Conservation (phyloP, 805 yeast genomes). For the Metschnikowia cerradonensis region DNA sequence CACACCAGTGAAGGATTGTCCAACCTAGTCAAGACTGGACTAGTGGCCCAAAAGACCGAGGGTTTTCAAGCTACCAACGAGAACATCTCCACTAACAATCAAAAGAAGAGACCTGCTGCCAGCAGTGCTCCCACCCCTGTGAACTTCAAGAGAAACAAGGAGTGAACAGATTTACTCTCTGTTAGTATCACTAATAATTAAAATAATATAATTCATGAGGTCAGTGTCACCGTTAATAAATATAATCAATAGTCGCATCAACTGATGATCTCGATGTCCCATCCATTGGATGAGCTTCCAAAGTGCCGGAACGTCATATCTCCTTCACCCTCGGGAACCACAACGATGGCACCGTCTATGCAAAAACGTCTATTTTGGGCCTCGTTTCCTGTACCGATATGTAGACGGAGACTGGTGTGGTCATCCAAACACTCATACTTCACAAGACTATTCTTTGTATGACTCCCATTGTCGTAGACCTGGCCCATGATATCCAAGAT, state of each 20-base stretch:
- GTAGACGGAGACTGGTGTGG: constrained; percentile 22
- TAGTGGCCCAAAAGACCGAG: constrained; percentile 4
- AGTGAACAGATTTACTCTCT: background rate
- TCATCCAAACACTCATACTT: constrained; percentile 35
- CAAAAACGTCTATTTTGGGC: constrained; percentile 50
- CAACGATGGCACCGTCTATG: constrained; percentile 57
- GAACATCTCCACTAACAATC: background rate
- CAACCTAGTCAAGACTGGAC: background rate
- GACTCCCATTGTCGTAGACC: constrained; percentile 56
- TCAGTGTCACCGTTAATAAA: background rate
- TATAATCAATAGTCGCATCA: background rate
- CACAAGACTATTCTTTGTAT: constrained; percentile 47
- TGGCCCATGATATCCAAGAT: constrained; percentile 53
- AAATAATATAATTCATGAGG: no score
- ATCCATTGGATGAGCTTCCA: constrained; percentile 10
- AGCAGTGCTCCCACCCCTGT: constrained; percentile 2
- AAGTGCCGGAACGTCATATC: constrained; percentile 4
- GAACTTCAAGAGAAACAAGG: constrained; percentile 6
- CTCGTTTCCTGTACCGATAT: constrained; percentile 10
- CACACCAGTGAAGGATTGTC: background rate
- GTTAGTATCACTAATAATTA: no score
- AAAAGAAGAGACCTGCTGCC: background rate
- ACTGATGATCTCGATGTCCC: constrained; percentile 7
- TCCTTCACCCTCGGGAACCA: constrained; percentile 20
- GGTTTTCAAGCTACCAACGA: background rate